These are phyloP conservation scores for Apiotrichum domesticum DNA, from an alignment of 1,284 basidiomycete genomes.

Conservation along the genomic window DNA sequence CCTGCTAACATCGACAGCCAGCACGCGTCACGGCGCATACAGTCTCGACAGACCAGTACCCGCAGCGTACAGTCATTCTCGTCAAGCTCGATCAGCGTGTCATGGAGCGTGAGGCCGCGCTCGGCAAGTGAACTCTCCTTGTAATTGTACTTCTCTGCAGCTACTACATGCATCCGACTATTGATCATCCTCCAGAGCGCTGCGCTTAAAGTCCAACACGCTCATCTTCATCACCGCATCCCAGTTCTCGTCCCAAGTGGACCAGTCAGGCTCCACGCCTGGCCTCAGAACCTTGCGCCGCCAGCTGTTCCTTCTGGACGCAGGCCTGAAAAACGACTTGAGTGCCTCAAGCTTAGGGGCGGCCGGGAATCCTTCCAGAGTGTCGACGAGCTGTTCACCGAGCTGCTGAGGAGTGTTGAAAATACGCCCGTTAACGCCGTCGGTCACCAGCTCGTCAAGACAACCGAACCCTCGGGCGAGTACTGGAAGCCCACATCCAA, in stretches of 20 bases:
- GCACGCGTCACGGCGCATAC: conserved; percentile 94
- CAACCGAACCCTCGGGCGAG: conserved; percentile 83
- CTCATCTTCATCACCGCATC: conserved; percentile 51
- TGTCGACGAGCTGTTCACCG: conserved; percentile 60
- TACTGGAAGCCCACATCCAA: conserved; percentile 89
- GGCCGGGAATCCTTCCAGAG: conserved; percentile 60
- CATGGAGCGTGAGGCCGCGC: conserved; percentile 75
- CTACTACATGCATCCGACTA: conserved; percentile 40
- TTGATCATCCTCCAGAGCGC: conserved; percentile 18
- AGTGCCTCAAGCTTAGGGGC: conserved; percentile 53
- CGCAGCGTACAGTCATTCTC: conserved; percentile 80
- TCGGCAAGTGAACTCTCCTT: conserved; percentile 50
- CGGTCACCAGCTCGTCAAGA: conserved; percentile 76
- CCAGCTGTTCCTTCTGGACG: not conserved
- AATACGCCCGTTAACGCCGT: conserved; percentile 72
- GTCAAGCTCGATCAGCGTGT: conserved; percentile 90
- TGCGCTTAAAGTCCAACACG: conserved; percentile 13
- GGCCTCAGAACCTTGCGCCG: conserved; percentile 14
- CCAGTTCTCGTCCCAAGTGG: conserved; percentile 82
- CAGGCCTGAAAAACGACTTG: conserved; percentile 34
- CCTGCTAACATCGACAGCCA: conserved; percentile 65
- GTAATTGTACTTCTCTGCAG: conserved; percentile 22
- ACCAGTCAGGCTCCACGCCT: conserved; percentile 51
- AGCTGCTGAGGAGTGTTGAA: conserved; percentile 68
- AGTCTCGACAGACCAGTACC: conserved; percentile 73